phyloP scores from a whole-genome alignment of 192 early-diverging fungal species.

The Coemansia sp. region DNA sequence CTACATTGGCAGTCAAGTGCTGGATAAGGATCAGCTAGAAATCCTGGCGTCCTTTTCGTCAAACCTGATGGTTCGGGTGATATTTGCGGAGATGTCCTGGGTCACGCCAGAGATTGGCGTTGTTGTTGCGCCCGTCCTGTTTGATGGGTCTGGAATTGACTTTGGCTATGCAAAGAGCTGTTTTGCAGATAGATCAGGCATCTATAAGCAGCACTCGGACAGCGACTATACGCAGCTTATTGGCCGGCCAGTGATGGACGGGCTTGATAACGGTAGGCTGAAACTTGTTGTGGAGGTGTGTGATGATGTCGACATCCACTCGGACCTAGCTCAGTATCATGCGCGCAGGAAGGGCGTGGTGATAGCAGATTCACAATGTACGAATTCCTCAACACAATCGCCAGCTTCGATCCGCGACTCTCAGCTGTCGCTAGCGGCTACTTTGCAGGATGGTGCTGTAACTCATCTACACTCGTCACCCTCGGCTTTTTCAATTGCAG shows the following conservation, averaged over 20 bases:
- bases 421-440: neutral
- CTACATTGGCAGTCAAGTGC: slow-evolving; percentile 26
- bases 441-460: neutral
- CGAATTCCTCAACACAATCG: neutral
- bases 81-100: slow-evolving; percentile 56
- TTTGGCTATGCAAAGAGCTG: slow-evolving; percentile 28
- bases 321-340: slow-evolving; percentile 35
- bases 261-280: slow-evolving; percentile 33
- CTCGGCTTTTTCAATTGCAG: neutral
- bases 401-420: neutral
- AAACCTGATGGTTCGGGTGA: slow-evolving; percentile 50
- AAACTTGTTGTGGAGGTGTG: slow-evolving; percentile 38
- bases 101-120: slow-evolving; percentile 54
- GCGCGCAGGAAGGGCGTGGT: neutral
- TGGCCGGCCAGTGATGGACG: slow-evolving; percentile 35
- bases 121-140: slow-evolving; percentile 58
- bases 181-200: slow-evolving; percentile 21
- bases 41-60: slow-evolving; percentile 59
- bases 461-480: neutral
- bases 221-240: slow-evolving; percentile 7
- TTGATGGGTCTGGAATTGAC: slow-evolving; percentile 23
- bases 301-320: slow-evolving; percentile 28
- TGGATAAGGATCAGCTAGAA: slow-evolving; percentile 43
- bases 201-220: neutral
- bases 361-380: neutral